phyloP scores from a whole-genome alignment of 73 alveolate species.

The Effrenium voratum region DNA sequence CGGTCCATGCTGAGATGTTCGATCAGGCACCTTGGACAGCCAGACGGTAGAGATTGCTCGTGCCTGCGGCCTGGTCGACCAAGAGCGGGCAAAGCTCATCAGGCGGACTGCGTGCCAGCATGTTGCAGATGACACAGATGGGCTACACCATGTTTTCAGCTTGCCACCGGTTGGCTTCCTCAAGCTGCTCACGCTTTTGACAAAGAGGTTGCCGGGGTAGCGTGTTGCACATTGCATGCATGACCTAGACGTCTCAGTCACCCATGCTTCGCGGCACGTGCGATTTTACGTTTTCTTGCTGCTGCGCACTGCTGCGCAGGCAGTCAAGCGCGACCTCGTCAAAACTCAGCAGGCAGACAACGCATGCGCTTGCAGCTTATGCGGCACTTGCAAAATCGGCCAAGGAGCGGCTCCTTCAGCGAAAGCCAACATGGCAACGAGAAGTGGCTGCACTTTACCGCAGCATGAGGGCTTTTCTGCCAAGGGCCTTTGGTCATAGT shows the following conservation, averaged over 20 bases:
- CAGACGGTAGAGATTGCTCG: slow-evolving; percentile 27
- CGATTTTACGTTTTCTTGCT: no score
- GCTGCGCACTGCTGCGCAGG: no score
- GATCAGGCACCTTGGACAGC: slow-evolving; percentile 53
- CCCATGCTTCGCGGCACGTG: no score
- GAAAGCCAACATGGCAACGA: neutral
- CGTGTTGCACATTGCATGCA: neutral
- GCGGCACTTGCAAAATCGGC: no score
- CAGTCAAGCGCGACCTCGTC: neutral
- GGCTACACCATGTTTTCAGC: neutral
- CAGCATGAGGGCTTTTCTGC: neutral
- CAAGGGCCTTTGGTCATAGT: no score
- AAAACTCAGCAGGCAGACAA: neutral
- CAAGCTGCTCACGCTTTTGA: neutral
- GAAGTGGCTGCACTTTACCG: slow-evolving; percentile 46
- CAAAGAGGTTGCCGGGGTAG: neutral
- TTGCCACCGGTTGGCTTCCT: neutral
- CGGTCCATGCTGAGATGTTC: neutral
- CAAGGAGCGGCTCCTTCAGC: slow-evolving; percentile 73
- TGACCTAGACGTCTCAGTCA: no score
- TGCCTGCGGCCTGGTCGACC: slow-evolving; percentile 65
- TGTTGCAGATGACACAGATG: neutral
- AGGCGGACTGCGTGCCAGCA: slow-evolving; percentile 9
- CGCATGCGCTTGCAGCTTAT: no score
- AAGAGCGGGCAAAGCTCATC: slow-evolving; percentile 27